Percentiles rank a stretch among this genome's conserved stretches.
These are phyloP conservation scores for Boletus vermiculosoides DNA, from an alignment of 768 basidiomycete species.

Conservation along the genomic window DNA sequence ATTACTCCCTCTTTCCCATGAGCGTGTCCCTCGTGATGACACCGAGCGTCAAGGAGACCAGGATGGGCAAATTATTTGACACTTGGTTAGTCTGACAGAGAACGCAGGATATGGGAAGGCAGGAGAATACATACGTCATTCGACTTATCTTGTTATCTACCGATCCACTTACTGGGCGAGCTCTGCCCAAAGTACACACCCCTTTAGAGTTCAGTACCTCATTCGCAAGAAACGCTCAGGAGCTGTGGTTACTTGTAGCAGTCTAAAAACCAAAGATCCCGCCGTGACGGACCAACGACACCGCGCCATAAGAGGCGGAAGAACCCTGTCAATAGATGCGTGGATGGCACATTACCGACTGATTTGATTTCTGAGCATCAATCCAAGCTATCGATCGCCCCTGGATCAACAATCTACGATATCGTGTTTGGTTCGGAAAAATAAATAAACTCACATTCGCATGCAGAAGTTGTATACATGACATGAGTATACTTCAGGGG, in stretches of 20 bases:
- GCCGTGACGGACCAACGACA: slow-evolving; percentile 24
- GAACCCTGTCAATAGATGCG: not conserved
- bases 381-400: not conserved
- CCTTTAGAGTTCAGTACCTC: not conserved
- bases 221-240: not conserved
- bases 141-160: slow-evolving; percentile 9
- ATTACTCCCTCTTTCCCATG: not conserved
- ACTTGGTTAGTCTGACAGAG: not conserved
- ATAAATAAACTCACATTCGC: slow-evolving; percentile 3
- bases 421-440: not conserved
- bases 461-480: not conserved
- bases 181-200: slow-evolving; percentile 1
- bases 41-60: slow-evolving; percentile 1
- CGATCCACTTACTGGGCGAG: slow-evolving; percentile 11
- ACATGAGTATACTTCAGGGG: not conserved
- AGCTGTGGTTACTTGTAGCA: not conserved
- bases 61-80: not conserved
- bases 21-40: not conserved
- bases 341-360: not conserved
- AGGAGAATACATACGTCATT: not conserved
- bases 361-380: too few relatives aligned
- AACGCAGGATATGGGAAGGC: slow-evolving; percentile 7
- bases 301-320: slow-evolving; percentile 10
- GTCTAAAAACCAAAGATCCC: slow-evolving; percentile 2
- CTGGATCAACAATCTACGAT: not conserved